Base-by-base conservation (phyloP, 202 grass and related monocot species). In the Eragrostis tef region DNA sequence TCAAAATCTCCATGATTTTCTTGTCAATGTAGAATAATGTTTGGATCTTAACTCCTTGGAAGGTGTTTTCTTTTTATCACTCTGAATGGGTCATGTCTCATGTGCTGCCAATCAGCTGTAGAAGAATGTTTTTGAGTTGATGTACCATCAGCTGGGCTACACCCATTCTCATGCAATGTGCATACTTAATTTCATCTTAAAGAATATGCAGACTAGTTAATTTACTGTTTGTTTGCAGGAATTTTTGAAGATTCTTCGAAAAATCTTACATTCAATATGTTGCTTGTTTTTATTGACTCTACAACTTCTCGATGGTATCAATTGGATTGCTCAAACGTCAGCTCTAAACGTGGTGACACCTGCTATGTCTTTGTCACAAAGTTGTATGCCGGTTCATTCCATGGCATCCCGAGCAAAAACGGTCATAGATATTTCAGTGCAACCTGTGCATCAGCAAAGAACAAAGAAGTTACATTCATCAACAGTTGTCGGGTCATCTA, bases 211-310 rank as follows among this genome's bases (percentile, higher is more conserved):
- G 53, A 74, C 60, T 75, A 16, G 52, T 64, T 83, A 29, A 47
- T 26, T 78, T 73, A 64, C 71, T 87, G 25, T 84, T 64, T 34
- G 6, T 83, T 86, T 82, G 84, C 91, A 99, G 96, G 87, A 69
- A 58, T 87, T 76, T 25, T 20, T 14, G 56, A 79, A 78, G 78
- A 77, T 75, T 17, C 64, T 25, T 68, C 19, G 74, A 90, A 41
- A 67, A 77, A 72, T 48, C 53, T 86, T 61, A 29, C 70, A 29
- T 62, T 79, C 70, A 90, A 71, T 79, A 86, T 87, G 22, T 65
- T 99, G 78, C 26, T 81, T 83, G 67, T 73, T 34, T 34, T 57
- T 84, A 24, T 73, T 91, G 31, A 68, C 44, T 43, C 63, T 88
- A 71, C 84, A 94, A 71, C 42, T 90, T 39, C 73, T 90, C 26